Base-by-base conservation (phyloP, 2,329 filamentous ascomycete species). In the Byssochlamys sp. region DNA sequence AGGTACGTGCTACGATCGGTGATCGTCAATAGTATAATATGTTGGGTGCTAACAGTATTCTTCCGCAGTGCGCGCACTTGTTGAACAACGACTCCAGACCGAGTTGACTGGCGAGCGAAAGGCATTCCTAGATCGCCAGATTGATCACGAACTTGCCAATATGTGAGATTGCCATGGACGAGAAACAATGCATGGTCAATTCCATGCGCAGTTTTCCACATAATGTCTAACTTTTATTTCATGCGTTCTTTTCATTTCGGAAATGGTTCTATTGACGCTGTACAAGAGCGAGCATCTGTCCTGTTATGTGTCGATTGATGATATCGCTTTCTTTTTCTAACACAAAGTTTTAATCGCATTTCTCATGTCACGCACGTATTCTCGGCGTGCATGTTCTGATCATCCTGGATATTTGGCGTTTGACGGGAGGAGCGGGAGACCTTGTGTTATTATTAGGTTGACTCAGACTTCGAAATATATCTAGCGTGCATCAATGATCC, bases 51-150 rank as follows among this genome's bases (percentile, higher is more conserved):
- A 58, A 26, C 11, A 31, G 24, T 50, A 3, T 26, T 58, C 4
- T 48, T 39, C 14, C 2, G 12, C 56, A 78, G 87, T 94, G 57
- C 83, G 89, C 54, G 91, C 89, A 2, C 81, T 97, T 51, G 91
- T 96, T 11, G 94, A 99, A 77, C 91, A 96, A 78, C 84, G 91
- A 67, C 76, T 99, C 61, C 92, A 96, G 77, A 92, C 89, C 3
- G 91, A 96, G 71, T 80, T 97, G 58, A 80, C 83, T 0, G 91
- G 91, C 25, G 91, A 96, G 74, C 87, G 90, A 72, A 85, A 88
- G 71, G 85, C 86, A 14, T 97, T 95, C 77, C 84, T 97, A 78
- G 92, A 96, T 76, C 82, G 86, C 65, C 89, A 91, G 77, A 97
- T 99, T 74, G 94, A 99, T 75, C 83, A 84, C 57, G 91, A 97